Percentiles rank a stretch among this genome's conserved stretches.
Conservation (phyloP, 2,329 filamentous ascomycete genomes). For the Pseudocercospora crystallina region DNA sequence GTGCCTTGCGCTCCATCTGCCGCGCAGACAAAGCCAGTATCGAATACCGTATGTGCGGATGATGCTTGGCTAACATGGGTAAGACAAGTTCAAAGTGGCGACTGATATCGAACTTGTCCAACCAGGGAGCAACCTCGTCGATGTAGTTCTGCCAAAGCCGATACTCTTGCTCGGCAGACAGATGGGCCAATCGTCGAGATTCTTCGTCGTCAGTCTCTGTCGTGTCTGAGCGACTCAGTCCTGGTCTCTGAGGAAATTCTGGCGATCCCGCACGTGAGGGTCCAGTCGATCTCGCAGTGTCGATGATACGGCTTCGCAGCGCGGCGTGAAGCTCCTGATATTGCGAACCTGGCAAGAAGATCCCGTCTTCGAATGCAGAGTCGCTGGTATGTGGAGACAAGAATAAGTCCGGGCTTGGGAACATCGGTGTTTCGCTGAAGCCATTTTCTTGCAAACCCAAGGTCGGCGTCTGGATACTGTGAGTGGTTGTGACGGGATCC, state of each 20-base stretch:
- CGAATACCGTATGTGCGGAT: slow-evolving; percentile 49
- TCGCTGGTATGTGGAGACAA: slow-evolving; percentile 31
- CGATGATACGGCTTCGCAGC: slow-evolving; percentile 32
- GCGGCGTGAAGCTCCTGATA: slow-evolving; percentile 34
- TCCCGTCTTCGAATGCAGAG: slow-evolving; percentile 32
- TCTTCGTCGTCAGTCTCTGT: slow-evolving; percentile 22
- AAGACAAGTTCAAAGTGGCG: slow-evolving; percentile 55
- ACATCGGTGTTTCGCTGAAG: slow-evolving; percentile 9
- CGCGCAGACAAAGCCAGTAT: slow-evolving; percentile 56
- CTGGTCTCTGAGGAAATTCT: slow-evolving; percentile 15
- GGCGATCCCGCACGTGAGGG: slow-evolving; percentile 29
- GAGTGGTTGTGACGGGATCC: not conserved
- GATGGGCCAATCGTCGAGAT: slow-evolving; percentile 27
- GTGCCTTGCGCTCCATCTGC: slow-evolving; percentile 54
- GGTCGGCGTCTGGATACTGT: not conserved
- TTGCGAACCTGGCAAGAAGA: slow-evolving; percentile 34
- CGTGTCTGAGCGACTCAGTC: slow-evolving; percentile 10
- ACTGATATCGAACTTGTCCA: slow-evolving; percentile 58
- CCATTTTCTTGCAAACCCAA: not conserved
- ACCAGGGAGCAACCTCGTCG: slow-evolving; percentile 55
- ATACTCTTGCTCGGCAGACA: slow-evolving; percentile 32
- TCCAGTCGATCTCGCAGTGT: slow-evolving; percentile 33
- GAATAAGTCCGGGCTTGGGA: slow-evolving; percentile 21
- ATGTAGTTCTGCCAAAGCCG: slow-evolving; percentile 47
- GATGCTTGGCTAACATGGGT: slow-evolving; percentile 49